Base-by-base conservation (phyloP, 2,329 filamentous ascomycete genomes). In the Dothiorella sarmentorum region DNA sequence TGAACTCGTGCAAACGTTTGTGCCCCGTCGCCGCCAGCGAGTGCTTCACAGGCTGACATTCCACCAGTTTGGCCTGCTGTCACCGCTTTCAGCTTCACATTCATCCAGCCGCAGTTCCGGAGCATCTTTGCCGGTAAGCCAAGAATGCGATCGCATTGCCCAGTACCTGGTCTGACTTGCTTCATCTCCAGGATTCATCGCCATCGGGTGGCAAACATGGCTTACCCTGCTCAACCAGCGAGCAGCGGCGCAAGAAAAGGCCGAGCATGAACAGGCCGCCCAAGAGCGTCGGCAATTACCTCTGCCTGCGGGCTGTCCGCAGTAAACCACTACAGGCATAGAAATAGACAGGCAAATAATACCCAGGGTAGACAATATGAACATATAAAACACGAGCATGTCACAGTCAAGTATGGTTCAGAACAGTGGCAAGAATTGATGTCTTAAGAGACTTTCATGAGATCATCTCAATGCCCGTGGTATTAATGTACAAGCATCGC, bases 131-230 rank as follows among this genome's bases (percentile, higher is more conserved):
- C 88, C 0, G 90, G 74, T 44, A 53, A 24, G 45, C n/a, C 17
- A 52, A 22, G 15, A 11, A 7, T 26, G 3, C 13, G 6, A 6
- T 10, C 7, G 7, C 7, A 15, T 35, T n/a, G 22, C 18, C 15
- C n/a, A 17, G 17, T n/a, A 37, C 15, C 15, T n/a, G 35, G 4
- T 17, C 35, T 52, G 17, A 37, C 31, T 18, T 52, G 18, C 20
- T 24, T 20, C n/a, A 29, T 29, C 15, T 18, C 2, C 33, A 35
- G 72, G 89, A 1, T 76, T 88, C 6, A 82, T 96, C 63, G 90
- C 90, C 1, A 87, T 96, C 53, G 89, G 89, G 0, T 97, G 92
- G 92, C 92, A 96, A 81, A 91, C 90, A 0, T 97, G 96, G 78
- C 69, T 97, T 65, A 90, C 86, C 65, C 89, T 85, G 72, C 73